Conservation (phyloP, 805 yeast species). For the Dipodascopsis tothii region DNA sequence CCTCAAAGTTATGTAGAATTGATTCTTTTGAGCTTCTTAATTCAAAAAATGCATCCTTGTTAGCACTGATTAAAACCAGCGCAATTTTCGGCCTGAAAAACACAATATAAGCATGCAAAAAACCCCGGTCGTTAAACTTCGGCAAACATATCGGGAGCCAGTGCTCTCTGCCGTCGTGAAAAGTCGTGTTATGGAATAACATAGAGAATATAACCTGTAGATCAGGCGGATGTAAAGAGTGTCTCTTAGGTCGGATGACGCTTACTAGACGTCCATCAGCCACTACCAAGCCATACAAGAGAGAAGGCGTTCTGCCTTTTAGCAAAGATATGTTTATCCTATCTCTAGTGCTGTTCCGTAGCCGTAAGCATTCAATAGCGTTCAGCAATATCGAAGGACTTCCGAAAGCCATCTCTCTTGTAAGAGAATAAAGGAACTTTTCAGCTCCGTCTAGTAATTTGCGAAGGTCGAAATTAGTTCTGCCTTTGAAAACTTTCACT, state of each 20-base stretch:
- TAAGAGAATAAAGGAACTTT: conserved; percentile 59
- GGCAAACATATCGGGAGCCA: conserved; percentile 95
- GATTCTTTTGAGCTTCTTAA: conserved; percentile 54
- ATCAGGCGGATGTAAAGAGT: conserved; percentile 74
- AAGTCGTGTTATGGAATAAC: conserved; percentile 52
- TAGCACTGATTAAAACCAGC: conserved; percentile 53
- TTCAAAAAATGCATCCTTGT: conserved; percentile 69
- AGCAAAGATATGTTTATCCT: conserved; percentile 51
- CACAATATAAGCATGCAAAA: conserved; percentile 71
- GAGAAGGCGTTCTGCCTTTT: conserved; percentile 42
- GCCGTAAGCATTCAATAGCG: conserved; percentile 54
- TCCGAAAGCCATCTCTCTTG: conserved; percentile 44
- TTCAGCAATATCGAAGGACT: conserved; percentile 58
- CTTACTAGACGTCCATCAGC: conserved; percentile 60
- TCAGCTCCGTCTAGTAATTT: conserved; percentile 68
- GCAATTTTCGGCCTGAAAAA: conserved; percentile 41
- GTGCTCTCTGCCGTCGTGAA: conserved; percentile 53
- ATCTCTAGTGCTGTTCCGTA: conserved; percentile 51
- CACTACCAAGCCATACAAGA: conserved; percentile 70
- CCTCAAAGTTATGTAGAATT: conserved; percentile 40
- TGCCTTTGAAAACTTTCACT: conserved; percentile 53
- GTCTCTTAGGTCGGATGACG: conserved; percentile 67
- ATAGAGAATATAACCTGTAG: conserved; percentile 65
- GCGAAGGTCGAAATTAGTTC: conserved; percentile 77
- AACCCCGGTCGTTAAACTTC: conserved; percentile 80